Percentiles rank a stretch among this genome's conserved stretches.
These are phyloP conservation scores for Potentilla sterilis DNA, from an alignment of 306 rosid genomes.

Conservation along the genomic window DNA sequence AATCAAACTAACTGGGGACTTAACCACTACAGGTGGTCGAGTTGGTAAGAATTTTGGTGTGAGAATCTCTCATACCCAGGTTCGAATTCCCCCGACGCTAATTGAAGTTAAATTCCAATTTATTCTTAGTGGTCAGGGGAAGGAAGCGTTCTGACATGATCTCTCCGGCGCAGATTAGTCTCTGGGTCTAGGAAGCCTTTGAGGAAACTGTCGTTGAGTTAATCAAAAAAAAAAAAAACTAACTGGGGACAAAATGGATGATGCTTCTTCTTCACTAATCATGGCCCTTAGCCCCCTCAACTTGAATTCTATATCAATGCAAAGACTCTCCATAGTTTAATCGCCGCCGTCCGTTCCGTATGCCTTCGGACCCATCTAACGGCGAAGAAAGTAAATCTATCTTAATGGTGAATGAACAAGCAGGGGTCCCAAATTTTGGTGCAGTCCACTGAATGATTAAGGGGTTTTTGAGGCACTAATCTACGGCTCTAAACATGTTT, in stretches of 20 bases:
- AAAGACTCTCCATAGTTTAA: slow-evolving; percentile 9
- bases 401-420: slow-evolving; percentile 28
- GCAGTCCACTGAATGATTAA: slow-evolving; percentile 54
- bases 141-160: no score
- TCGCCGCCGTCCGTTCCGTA: slow-evolving; percentile 37
- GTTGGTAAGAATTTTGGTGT: no score
- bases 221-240: no score
- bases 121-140: no score
- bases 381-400: slow-evolving; percentile 44
- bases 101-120: no score
- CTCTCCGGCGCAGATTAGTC: no score
- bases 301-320: slow-evolving; percentile 18
- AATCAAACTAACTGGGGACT: neutral
- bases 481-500: slow-evolving; percentile 26
- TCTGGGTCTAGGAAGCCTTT: no score
- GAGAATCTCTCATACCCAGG: no score
- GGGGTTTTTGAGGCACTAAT: slow-evolving; percentile 40
- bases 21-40: no score
- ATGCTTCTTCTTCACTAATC: slow-evolving; percentile 40
- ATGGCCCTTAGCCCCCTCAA: slow-evolving; percentile 6
- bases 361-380: slow-evolving; percentile 48
- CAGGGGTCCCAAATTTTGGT: slow-evolving; percentile 55
- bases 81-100: no score
- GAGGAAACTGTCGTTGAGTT: no score
- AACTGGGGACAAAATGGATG: slow-evolving; percentile 38